Percentiles rank a stretch among this genome's conserved stretches.
Conservation (phyloP, 306 rosid genomes). For the Neltuma alba region DNA sequence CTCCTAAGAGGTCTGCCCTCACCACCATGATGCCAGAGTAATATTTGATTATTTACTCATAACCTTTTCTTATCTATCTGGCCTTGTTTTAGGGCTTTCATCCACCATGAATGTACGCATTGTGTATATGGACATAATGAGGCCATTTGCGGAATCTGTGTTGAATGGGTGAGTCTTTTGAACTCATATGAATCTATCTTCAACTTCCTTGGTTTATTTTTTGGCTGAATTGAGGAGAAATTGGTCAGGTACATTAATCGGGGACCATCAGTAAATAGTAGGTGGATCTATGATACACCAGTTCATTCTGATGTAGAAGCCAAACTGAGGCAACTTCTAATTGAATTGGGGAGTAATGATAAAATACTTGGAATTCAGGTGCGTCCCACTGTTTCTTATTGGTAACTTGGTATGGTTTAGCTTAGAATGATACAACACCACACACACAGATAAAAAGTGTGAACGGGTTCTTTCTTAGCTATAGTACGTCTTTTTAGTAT, state of each 20-base stretch:
- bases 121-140: conserved; percentile 89
- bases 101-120: conserved; percentile 82
- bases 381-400: conserved; percentile 22
- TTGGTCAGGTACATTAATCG: conserved; percentile 63
- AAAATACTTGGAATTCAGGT: conserved; percentile 99
- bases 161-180: conserved; percentile 73
- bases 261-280: conserved; percentile 76
- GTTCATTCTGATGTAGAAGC: conserved; percentile 79
- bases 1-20: conserved; percentile 84
- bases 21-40: conserved; percentile 23
- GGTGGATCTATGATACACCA: conserved; percentile 84
- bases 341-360: conserved; percentile 74
- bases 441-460: no score
- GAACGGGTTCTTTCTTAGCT: neutral
- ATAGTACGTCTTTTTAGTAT: neutral
- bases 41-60: conserved; percentile 23
- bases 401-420: conserved; percentile 3
- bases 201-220: conserved; percentile 39
- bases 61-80: conserved; percentile 36
- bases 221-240: conserved; percentile 43
- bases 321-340: conserved; percentile 76
- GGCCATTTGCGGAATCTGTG: conserved; percentile 95
- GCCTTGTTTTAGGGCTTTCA: conserved; percentile 77
- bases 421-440: no score
- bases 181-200: conserved; percentile 4